Percentiles rank a stretch among this genome's conserved stretches.
phyloP scores from a whole-genome alignment of 2,329 filamentous ascomycete genomes.

The Purpureocillium lavendulum region DNA sequence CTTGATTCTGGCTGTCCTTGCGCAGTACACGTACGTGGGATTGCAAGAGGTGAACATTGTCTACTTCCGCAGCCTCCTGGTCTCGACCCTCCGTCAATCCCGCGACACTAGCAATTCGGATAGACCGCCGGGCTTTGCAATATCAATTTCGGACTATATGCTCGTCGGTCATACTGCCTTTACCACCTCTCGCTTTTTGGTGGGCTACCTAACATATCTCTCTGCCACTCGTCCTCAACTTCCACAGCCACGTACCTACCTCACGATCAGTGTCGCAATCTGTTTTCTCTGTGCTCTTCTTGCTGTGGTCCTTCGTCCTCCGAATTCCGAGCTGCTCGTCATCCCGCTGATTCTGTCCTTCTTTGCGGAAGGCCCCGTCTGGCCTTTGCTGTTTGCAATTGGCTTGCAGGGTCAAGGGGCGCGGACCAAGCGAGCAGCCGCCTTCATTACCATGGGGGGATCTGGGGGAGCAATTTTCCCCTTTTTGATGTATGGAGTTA shows the following conservation, averaged over 20 bases:
- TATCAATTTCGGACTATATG: slow-evolving; percentile 56
- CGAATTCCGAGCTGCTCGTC: slow-evolving; percentile 39
- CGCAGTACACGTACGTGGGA: slow-evolving; percentile 74
- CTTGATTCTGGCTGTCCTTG: slow-evolving; percentile 62
- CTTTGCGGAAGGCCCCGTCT: slow-evolving; percentile 76
- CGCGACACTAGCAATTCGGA: slow-evolving; percentile 13
- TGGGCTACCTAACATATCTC: slow-evolving; percentile 54
- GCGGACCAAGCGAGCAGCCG: slow-evolving; percentile 71
- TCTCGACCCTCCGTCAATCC: slow-evolving; percentile 26
- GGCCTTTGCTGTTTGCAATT: slow-evolving; percentile 73
- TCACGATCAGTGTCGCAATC: slow-evolving; percentile 52
- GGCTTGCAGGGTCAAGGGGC: slow-evolving; percentile 72
- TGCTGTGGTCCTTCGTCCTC: slow-evolving; percentile 34
- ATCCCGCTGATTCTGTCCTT: slow-evolving; percentile 63
- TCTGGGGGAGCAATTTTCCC: slow-evolving; percentile 68
- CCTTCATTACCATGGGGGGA: slow-evolving; percentile 69
- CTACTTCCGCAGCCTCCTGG: slow-evolving; percentile 47
- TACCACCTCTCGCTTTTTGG: slow-evolving; percentile 63
- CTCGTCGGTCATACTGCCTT: slow-evolving; percentile 67
- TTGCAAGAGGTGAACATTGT: slow-evolving; percentile 60
- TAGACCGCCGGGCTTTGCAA: slow-evolving; percentile 34
- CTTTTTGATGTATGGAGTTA: slow-evolving; percentile 63
- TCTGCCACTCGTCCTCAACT: slow-evolving; percentile 37
- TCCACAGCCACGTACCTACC: slow-evolving; percentile 61
- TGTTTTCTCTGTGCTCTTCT: slow-evolving; percentile 50